Conservation (phyloP, 202 grass and related monocot genomes). For the Thinopyrum obtusiflorum region DNA sequence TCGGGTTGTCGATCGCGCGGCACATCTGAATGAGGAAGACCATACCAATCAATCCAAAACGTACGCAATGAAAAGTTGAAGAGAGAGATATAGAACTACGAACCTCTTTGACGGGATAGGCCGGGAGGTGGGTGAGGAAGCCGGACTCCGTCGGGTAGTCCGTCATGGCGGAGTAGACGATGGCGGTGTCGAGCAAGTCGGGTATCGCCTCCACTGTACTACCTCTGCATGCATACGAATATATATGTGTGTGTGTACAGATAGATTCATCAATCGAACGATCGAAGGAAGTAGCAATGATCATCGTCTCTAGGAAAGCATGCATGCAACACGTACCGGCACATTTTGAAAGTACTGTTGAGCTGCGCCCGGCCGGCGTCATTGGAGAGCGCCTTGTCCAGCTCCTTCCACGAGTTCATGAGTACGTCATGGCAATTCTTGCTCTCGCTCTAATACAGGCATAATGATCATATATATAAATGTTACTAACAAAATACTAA, state of each 20-base stretch:
- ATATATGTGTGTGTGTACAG: background rate
- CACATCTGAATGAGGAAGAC: slow-evolving; percentile 34
- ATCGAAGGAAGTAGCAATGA: background rate
- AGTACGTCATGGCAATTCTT: slow-evolving; percentile 45
- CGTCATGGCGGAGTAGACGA: slow-evolving; percentile 44
- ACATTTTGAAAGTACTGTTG: slow-evolving; percentile 45
- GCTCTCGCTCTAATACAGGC: slow-evolving; percentile 44
- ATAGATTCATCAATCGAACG: background rate
- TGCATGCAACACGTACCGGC: slow-evolving; percentile 16
- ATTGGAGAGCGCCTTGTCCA: slow-evolving; percentile 22
- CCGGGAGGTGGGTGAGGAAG: slow-evolving; percentile 52
- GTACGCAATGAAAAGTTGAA: background rate
- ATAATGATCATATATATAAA: too few species aligned
- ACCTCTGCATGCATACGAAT: background rate
- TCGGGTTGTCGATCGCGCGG: slow-evolving; percentile 49
- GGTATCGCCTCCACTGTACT: background rate
- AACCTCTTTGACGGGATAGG: slow-evolving; percentile 45
- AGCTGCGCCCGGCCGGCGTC: slow-evolving; percentile 24
- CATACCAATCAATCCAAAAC: background rate
- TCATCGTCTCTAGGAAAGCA: background rate
- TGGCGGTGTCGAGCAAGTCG: slow-evolving; percentile 5
- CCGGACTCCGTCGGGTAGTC: slow-evolving; percentile 53
- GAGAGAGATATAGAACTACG: background rate
- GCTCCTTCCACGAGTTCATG: slow-evolving; percentile 36
- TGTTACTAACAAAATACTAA: background rate